A percentile compares a stretch with the other conserved stretches of the same genome.
phyloP scores from a whole-genome alignment of 2,329 filamentous ascomycete genomes.

The Hypoxylon sp. region DNA sequence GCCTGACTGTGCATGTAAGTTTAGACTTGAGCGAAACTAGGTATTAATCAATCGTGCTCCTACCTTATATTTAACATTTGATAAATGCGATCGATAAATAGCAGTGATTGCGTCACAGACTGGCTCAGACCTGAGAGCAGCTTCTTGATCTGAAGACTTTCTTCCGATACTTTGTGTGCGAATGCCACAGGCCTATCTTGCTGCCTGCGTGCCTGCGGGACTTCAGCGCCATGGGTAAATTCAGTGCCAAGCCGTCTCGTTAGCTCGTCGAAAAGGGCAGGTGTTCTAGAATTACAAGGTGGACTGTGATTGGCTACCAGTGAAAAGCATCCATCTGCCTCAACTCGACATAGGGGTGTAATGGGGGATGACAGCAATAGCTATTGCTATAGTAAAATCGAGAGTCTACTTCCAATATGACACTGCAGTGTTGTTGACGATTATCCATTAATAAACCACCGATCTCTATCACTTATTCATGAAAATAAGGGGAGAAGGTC shows the following conservation, averaged over 20 bases:
- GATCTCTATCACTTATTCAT: background rate
- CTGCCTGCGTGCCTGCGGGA: constrained; percentile 17
- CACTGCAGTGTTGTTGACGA: background rate
- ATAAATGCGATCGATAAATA: constrained; percentile 13
- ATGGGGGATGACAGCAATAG: background rate
- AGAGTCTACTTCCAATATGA: background rate
- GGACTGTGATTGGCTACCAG: constrained; percentile 19
- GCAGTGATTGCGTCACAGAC: constrained; percentile 28
- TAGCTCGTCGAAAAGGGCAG: constrained; percentile 27
- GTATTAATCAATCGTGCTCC: constrained; percentile 1
- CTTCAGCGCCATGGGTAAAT: constrained; percentile 28
- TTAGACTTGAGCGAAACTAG: background rate
- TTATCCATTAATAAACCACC: background rate
- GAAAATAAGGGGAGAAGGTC: constrained; percentile 12
- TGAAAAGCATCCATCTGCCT: background rate
- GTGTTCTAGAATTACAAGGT: constrained; percentile 19
- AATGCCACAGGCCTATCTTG: constrained; percentile 15
- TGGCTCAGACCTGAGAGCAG: constrained; percentile 15
- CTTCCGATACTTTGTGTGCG: constrained; percentile 7
- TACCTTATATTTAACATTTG: constrained; percentile 24
- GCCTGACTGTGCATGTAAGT: background rate
- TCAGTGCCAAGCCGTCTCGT: constrained; percentile 33
- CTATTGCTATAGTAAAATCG: background rate
- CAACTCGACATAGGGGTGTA: background rate
- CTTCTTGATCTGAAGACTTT: constrained; percentile 33